These are phyloP conservation scores for Theobroma grandiflorum DNA, from an alignment of 441 rosid species.

Conservation along the genomic window DNA sequence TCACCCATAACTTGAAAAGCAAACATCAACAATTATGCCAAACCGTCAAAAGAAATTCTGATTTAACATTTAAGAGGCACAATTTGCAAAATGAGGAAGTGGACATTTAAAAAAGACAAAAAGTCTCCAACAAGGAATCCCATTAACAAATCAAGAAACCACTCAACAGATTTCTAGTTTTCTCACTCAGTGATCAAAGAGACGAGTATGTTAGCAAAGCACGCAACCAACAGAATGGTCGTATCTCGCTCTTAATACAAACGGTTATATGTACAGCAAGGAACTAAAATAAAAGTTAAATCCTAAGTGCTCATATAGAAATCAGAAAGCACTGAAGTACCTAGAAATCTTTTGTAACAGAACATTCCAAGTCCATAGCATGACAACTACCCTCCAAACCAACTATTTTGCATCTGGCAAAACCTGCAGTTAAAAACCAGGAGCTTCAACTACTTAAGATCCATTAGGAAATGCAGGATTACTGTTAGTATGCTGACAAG, in stretches of 20 bases:
- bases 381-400: background rate
- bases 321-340: constrained; percentile 6
- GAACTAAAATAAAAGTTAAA: constrained; percentile 11
- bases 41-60: background rate
- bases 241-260: constrained; percentile 19
- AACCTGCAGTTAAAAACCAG: constrained; percentile 26
- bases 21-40: background rate
- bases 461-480: background rate
- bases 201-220: constrained; percentile 23
- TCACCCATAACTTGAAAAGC: background rate
- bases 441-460: background rate
- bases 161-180: background rate
- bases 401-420: constrained; percentile 20
- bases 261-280: constrained; percentile 35
- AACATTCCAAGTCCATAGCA: background rate
- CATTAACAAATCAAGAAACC: constrained; percentile 3
- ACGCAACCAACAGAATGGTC: constrained; percentile 21
- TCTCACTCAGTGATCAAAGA: constrained; percentile 21
- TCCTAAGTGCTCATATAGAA: constrained; percentile 18
- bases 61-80: background rate
- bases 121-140: background rate
- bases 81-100: background rate
- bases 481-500: background rate
- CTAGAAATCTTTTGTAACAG: constrained; percentile 14
- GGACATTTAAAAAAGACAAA: background rate